Conservation (phyloP, 768 basidiomycete species). For the Pleurotus tuoliensis region DNA sequence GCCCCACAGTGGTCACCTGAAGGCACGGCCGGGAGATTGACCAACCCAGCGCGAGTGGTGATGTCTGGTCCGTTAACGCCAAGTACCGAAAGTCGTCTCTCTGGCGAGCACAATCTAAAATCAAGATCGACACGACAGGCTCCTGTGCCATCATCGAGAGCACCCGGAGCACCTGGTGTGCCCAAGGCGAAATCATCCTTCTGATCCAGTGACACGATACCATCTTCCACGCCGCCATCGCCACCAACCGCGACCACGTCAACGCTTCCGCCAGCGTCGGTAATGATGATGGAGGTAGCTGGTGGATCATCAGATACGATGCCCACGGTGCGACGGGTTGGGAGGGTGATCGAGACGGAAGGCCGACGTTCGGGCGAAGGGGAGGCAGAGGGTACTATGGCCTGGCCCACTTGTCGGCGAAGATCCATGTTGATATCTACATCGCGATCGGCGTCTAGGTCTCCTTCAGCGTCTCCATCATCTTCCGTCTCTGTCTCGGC, state of each 20-base stretch:
- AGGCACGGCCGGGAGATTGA: slow-evolving; percentile 42
- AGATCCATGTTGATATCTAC: slow-evolving; percentile 49
- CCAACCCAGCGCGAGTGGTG: slow-evolving; percentile 60
- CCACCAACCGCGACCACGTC: slow-evolving; percentile 20
- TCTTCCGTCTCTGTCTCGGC: slow-evolving; percentile 80
- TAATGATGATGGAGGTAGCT: slow-evolving; percentile 35
- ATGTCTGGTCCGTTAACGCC: slow-evolving; percentile 47
- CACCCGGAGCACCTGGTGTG: slow-evolving; percentile 85
- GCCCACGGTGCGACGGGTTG: slow-evolving; percentile 30
- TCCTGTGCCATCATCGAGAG: slow-evolving; percentile 29
- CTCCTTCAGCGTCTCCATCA: slow-evolving; percentile 50
- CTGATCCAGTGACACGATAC: slow-evolving; percentile 71
- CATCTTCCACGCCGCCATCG: slow-evolving; percentile 62
- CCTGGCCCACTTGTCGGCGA: slow-evolving; percentile 12
- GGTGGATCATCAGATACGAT: slow-evolving; percentile 37
- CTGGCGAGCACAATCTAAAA: slow-evolving; percentile 5
- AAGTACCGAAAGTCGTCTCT: slow-evolving; percentile 19
- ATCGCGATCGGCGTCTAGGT: slow-evolving; percentile 43
- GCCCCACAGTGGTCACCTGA: background rate
- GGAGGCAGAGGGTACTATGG: slow-evolving; percentile 18
- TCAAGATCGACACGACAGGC: slow-evolving; percentile 18
- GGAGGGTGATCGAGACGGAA: slow-evolving; percentile 15
- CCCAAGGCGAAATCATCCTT: slow-evolving; percentile 91
- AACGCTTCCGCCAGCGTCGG: slow-evolving; percentile 24
- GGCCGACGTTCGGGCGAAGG: slow-evolving; percentile 28